phyloP scores from a whole-genome alignment of 345 rosid species.

The Bruguiera sexangula region DNA sequence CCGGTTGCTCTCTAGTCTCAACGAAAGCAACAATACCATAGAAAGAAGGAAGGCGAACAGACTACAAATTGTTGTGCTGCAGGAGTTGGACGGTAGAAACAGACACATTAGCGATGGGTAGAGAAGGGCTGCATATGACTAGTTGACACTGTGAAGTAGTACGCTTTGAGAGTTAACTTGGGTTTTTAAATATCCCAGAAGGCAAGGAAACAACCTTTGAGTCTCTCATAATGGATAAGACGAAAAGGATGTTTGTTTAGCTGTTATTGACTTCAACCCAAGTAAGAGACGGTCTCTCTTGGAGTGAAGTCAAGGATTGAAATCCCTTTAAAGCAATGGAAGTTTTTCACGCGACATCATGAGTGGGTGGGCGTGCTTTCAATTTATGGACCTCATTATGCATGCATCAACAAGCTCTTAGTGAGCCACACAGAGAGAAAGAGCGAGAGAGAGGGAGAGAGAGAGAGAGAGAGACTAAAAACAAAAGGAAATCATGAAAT shows the following conservation, averaged over 20 bases:
- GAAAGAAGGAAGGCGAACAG: too few species aligned
- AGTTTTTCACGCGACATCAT: slow-evolving; percentile 37
- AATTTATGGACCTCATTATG: slow-evolving; percentile 26
- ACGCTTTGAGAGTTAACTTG: slow-evolving; percentile 2
- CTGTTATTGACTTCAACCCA: slow-evolving; percentile 22
- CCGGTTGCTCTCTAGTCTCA: too few species aligned
- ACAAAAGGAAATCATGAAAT: not conserved
- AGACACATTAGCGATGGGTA: too few species aligned
- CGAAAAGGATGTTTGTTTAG: slow-evolving; percentile 25
- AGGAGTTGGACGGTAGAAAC: not conserved
- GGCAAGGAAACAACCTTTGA: slow-evolving; percentile 12
- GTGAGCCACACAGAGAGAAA: not conserved
- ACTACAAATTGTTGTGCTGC: slow-evolving; percentile 1
- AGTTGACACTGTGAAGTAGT: not conserved
- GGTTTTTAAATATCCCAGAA: slow-evolving; percentile 19
- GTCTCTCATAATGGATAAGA: slow-evolving; percentile 14
- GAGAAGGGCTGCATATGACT: too few species aligned
- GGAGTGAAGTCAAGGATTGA: slow-evolving; percentile 39
- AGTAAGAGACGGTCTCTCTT: slow-evolving; percentile 24
- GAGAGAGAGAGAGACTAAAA: slow-evolving; percentile 12
- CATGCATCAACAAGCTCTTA: slow-evolving; percentile 13
- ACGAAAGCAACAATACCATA: too few species aligned
- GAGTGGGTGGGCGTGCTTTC: slow-evolving; percentile 56
- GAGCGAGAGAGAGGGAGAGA: slow-evolving; percentile 2
- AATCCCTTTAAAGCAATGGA: slow-evolving; percentile 43